Evolutionary conservation across 441 rosid species (phyloP), one percentile per base, ranked within the genome.

Genomic region (Flueggea neowawraea): DNA sequence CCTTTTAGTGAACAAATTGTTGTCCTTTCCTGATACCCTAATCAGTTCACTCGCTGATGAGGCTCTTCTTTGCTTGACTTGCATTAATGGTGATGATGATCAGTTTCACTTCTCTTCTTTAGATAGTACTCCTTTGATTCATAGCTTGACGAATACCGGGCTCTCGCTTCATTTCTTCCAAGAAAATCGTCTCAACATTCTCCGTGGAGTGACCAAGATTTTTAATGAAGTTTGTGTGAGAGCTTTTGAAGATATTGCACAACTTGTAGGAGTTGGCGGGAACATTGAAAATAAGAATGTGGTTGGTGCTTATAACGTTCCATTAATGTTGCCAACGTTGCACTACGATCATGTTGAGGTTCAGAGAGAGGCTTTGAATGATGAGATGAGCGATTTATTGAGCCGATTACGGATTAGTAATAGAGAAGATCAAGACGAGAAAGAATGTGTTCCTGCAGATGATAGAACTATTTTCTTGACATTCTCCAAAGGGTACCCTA

Each of bases 381-480:
- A 16, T 13, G 83, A 84, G 17, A 60, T 69, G n/a, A 67, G 56
- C 0, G 73, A 68, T 9, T 31, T 31, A 22, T 54, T 65, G 63
- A 60, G 58, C 17, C 55, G 52, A 10, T 0, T 66, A 1, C 60
- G 43, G 36, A 49, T 62, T 15, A 33, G 14, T 10, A 68, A 52
- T 9, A 50, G 60, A 6, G 66, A 49, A 11, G 56, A 16, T 12
- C 41, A 31, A 39, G 60, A 31, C 8, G 39, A 17, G 8, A 7
- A 5, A 10, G 50, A 10, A 2, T 10, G 12, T 16, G 58, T 66
- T 8, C 57, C 61, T 2, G 49, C 50, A 0, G 87, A 84, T 44
- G 77, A 75, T 8, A 75, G 89, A 73, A 84, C 97, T 11, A 71
- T 88, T 73, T 90, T 90, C 82, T 74, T 88, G 70, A 90, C 93